Conservation (phyloP, 2,329 filamentous ascomycete species). For the Colletotrichum musae region DNA sequence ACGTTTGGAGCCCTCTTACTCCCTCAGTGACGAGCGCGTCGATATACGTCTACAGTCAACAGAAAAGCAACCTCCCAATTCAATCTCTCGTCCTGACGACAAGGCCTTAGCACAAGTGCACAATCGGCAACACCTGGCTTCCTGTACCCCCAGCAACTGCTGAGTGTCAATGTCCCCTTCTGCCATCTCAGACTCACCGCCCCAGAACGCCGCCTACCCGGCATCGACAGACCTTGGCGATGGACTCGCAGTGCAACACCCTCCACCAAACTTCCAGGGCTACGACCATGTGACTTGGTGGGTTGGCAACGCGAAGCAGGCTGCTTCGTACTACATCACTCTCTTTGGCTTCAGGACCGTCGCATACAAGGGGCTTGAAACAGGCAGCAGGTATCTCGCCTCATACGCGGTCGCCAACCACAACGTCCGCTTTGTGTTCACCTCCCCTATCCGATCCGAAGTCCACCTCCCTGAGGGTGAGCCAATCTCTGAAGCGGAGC, state of each 20-base stretch:
- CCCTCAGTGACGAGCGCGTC: not conserved
- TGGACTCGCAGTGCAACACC: conserved; percentile 67
- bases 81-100: not conserved
- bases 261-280: conserved; percentile 76
- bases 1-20: not conserved
- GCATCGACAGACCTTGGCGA: conserved; percentile 58
- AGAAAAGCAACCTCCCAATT: not conserved
- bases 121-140: conserved; percentile 2
- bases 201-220: conserved; percentile 59
- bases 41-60: not conserved
- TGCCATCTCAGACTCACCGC: conserved; percentile 66
- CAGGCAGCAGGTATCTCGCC: conserved; percentile 83
- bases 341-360: conserved; percentile 88
- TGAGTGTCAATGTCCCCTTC: conserved; percentile 69
- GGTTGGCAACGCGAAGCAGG: conserved; percentile 97
- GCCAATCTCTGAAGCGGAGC: conserved; percentile 74
- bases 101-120: no score
- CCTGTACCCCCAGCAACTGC: conserved; percentile 32
- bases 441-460: conserved; percentile 80
- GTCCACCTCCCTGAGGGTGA: conserved; percentile 70
- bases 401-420: conserved; percentile 88
- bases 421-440: conserved; percentile 85
- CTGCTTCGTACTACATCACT: conserved; percentile 87
- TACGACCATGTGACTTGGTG: conserved; percentile 98
- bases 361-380: conserved; percentile 91